These are phyloP conservation scores for Schoenoplectus tabernaemontani DNA, from an alignment of 202 grass and related monocot genomes.

Conservation along the genomic window DNA sequence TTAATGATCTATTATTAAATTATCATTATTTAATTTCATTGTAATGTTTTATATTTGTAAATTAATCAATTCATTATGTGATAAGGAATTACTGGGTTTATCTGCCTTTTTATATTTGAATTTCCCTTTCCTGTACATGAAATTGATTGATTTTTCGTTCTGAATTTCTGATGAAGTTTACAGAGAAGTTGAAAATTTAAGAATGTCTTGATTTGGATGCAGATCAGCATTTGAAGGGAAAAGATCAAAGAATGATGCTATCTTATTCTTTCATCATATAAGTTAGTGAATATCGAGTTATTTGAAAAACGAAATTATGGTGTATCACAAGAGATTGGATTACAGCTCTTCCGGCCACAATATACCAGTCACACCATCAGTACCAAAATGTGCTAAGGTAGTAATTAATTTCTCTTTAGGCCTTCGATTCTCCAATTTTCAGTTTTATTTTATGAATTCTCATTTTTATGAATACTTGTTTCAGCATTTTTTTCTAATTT, in stretches of 20 bases:
- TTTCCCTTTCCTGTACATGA: neutral
- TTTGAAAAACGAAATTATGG: slow-evolving; percentile 64
- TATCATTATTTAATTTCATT: neutral
- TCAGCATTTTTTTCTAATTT: slow-evolving; percentile 39
- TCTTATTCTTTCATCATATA: neutral
- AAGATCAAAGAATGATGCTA: slow-evolving; percentile 8
- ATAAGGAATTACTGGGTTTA: neutral
- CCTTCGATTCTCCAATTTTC: neutral
- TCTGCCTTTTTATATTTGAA: too few relatives aligned
- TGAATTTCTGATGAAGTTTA: neutral
- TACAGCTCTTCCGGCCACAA: slow-evolving; percentile 42
- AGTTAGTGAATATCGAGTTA: slow-evolving; percentile 19
- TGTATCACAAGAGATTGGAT: slow-evolving; percentile 65
- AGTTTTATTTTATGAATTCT: neutral
- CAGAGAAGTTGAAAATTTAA: neutral
- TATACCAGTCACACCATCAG: slow-evolving; percentile 45
- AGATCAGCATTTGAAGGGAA: slow-evolving; percentile 2
- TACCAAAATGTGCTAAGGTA: slow-evolving; percentile 98
- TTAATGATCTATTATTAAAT: slow-evolving; percentile 19
- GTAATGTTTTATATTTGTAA: neutral
- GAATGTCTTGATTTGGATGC: slow-evolving; percentile 1
- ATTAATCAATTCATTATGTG: neutral
- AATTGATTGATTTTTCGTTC: neutral
- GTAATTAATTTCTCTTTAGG: neutral
- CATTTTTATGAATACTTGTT: too few relatives aligned